Conservation (phyloP, 2,329 filamentous ascomycete genomes). For the Delphinella strobiligena region DNA sequence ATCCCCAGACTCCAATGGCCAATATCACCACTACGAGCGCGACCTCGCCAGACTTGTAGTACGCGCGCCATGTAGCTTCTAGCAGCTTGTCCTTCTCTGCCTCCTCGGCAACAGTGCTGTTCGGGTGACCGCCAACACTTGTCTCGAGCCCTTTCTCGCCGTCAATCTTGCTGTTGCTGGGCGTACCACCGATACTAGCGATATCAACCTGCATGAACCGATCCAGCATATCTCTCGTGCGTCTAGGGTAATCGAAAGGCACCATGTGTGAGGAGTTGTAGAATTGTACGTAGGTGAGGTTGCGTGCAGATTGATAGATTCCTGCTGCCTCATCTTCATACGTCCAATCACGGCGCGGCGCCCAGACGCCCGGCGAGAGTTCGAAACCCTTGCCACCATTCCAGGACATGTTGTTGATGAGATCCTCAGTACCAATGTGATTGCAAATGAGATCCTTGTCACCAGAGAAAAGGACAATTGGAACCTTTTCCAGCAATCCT, state of each 20-base stretch:
- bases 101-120: conserved; percentile 51
- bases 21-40: conserved; percentile 72
- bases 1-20: conserved; percentile 63
- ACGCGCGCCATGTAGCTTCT: conserved; percentile 77
- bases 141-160: conserved; percentile 72
- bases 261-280: conserved; percentile 98
- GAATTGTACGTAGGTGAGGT: conserved; percentile 90
- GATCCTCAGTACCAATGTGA: conserved; percentile 79
- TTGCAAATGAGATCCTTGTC: conserved; percentile 95
- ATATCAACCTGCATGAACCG: conserved; percentile 93
- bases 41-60: conserved; percentile 75
- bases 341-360: conserved; percentile 85
- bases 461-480: conserved; percentile 80
- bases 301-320: conserved; percentile 88
- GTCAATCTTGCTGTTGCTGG: conserved; percentile 69
- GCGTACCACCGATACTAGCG: conserved; percentile 68
- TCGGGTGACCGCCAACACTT: conserved; percentile 61
- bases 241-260: conserved; percentile 79
- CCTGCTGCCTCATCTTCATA: conserved; percentile 83
- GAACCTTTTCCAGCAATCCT: conserved; percentile 62
- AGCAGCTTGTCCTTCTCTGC: conserved; percentile 60
- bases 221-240: conserved; percentile 90
- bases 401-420: conserved; percentile 87
- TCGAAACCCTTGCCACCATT: conserved; percentile 89
- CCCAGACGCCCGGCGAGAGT: conserved; percentile 72